phyloP scores from a whole-genome alignment of 768 basidiomycete species.

The Suillus alpinus region DNA sequence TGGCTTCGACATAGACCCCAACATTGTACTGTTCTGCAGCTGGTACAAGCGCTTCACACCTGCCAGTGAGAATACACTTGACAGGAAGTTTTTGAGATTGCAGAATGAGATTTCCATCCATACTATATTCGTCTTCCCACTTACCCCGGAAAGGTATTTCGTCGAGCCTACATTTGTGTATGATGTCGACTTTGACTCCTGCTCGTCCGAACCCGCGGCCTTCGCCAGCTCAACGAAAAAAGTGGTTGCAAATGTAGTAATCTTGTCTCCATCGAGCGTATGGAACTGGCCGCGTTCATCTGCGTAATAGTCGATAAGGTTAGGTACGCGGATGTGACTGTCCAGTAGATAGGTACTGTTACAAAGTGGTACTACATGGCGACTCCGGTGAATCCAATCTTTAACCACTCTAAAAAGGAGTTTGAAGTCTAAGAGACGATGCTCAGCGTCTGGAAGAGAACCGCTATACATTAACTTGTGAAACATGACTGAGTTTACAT shows the following conservation, averaged over 20 bases:
- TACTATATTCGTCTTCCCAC: conserved; percentile 16
- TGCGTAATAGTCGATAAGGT: conserved; percentile 91
- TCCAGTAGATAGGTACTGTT: too few relatives aligned
- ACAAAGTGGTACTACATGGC: too few relatives aligned
- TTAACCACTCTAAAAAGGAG: too few relatives aligned
- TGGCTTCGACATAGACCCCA: conserved; percentile 99
- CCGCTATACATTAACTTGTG: too few relatives aligned
- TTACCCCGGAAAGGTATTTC: conserved; percentile 80
- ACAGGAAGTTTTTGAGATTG: conserved; percentile 79
- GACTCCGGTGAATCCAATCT: too few relatives aligned
- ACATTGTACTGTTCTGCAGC: conserved; percentile 92
- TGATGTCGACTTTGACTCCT: conserved; percentile 87
- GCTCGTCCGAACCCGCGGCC: conserved; percentile 73
- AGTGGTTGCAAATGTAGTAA: conserved; percentile 87
- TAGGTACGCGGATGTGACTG: too few relatives aligned
- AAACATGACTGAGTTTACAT: too few relatives aligned
- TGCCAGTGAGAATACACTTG: conserved; percentile 89
- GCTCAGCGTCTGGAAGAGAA: too few relatives aligned
- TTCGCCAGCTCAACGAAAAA: conserved; percentile 91
- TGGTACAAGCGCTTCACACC: conserved; percentile 99
- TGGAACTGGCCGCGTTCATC: conserved; percentile 77
- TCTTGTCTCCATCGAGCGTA: conserved; percentile 98
- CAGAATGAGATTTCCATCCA: conserved; percentile 7
- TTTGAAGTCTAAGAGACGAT: too few relatives aligned
- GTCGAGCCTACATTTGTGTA: conserved; percentile 98